A percentile compares a stretch with the other conserved stretches of the same genome.
These are phyloP conservation scores for Gamsiella multidivaricata DNA, from an alignment of 192 early-diverging fungal genomes.

Conservation along the genomic window DNA sequence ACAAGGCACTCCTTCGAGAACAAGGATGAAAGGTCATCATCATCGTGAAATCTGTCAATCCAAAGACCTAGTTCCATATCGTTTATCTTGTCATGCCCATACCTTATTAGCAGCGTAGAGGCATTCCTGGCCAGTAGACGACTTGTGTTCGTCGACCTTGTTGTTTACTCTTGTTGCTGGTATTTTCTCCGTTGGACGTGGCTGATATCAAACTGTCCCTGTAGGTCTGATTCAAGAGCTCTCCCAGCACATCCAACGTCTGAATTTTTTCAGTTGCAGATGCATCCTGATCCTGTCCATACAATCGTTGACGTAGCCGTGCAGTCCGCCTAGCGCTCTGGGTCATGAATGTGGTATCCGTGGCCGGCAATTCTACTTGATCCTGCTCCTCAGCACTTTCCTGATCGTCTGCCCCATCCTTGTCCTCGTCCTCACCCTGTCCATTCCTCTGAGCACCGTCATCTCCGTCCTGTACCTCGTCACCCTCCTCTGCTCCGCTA, in stretches of 20 bases:
- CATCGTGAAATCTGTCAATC: conserved; percentile 41
- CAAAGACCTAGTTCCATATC: neutral
- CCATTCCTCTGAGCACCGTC: neutral
- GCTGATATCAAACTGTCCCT: conserved; percentile 22
- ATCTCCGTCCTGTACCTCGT: neutral
- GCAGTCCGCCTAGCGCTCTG: conserved; percentile 1
- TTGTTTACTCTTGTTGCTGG: neutral
- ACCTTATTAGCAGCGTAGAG: conserved; percentile 39
- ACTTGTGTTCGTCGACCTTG: neutral
- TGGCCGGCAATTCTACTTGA: conserved; percentile 16
- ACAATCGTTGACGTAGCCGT: conserved; percentile 5
- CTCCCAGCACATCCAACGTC: conserved; percentile 19
- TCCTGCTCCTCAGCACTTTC: neutral
- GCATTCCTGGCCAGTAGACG: conserved; percentile 46
- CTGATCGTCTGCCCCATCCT: conserved; percentile 12
- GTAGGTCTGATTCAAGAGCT: conserved; percentile 29
- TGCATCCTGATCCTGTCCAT: neutral
- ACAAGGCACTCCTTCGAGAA: conserved; percentile 21
- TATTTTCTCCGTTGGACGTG: neutral
- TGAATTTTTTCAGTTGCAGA: neutral
- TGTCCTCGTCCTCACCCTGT: conserved; percentile 1
- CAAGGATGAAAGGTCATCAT: conserved; percentile 50
- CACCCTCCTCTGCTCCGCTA: conserved; percentile 12
- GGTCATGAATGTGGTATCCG: conserved; percentile 15
- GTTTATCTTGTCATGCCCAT: neutral